Base-by-base conservation (phyloP, 768 basidiomycete genomes). In the Pilatotrama ljubarskyi region DNA sequence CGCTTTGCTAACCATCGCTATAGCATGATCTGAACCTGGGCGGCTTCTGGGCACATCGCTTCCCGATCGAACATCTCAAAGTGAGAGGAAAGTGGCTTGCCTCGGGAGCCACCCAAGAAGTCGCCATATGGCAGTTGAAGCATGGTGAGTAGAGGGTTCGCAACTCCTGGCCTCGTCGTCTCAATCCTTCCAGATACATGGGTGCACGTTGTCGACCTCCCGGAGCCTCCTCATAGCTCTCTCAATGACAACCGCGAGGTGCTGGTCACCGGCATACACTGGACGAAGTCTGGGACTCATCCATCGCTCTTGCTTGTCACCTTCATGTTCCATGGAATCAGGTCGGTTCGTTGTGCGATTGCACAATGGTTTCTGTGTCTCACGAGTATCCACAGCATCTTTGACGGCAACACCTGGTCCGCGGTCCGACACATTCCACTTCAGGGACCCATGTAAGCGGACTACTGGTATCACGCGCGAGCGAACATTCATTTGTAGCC, bases 211-310 rank as follows among this genome's bases (percentile, higher is more conserved):
- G 14, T 2, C 3, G 43, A 36, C 11, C 32, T 55, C 15, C 29
- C 11, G 20, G 13, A 14, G 5, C 54, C 54, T 3, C 32, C 32
- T 2, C 11, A 14, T 8, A 46, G 44, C 20, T 47, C 35, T 0
- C 22, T 24, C 13, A 55, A 37, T 20, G 35, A 37, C 11, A 44
- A 55, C 6, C 26, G 18, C 11, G 32, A 37, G 8, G 22, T 55
- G n/a, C 18, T 55, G 11, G 54, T 47, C 9, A 55, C 44, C 20
- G 17, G 54, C 20, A 36, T 55, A 10, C 54, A 55, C 35, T 55
- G 54, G 54, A 55, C 24, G 10, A 46, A 46, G 32, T 36, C 54
- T 8, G n/a, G n/a, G n/a, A n/a, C n/a, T n/a, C n/a, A n/a, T n/a
- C 8, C 14, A 3, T 53, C 40, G 14, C 20, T 42, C 25, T 14